Base-by-base conservation (phyloP, 345 rosid genomes). In the Isatis tinctoria region DNA sequence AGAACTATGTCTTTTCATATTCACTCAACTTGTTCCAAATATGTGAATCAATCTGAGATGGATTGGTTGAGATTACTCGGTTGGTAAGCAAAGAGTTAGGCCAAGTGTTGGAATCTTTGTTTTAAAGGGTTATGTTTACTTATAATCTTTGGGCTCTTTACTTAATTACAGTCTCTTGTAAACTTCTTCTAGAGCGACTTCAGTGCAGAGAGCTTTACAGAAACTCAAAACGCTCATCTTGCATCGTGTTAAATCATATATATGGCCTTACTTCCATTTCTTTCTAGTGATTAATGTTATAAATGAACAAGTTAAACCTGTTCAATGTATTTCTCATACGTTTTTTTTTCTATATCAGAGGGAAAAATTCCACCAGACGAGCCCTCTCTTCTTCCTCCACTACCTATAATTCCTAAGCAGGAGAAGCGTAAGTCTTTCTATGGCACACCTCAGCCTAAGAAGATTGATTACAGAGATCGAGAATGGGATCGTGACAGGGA, bases 401-500 rank as follows among this genome's bases (percentile, higher is more conserved):
- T 86, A 60, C 92, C 96, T 28, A 84, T 92, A 73, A 81, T 90
- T 47, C 95, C 92, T 11, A 95, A 90, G 78, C 65, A 58, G 51
- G 99, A 95, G 48, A 95, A 89, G 64, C 99, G 99, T 41, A 95
- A 71, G 78, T 12, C 60, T 28, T 11, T 81, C 67, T 86, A 79
- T 65, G 87, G 74, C 74, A 89, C 97, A 79, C 96, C 93, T 71
- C 96, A 86, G 72, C 73, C 93, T 24, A 95, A 87, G 83, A 92
- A 93, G 83, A 71, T 79, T 37, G 97, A 92, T 40, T 87, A 78
- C 65, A 85, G 90, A 82, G 96, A 90, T 53, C 82, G 95, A 82
- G 96, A 93, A 32, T 86, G 96, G 93, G 97, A 93, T 64, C 85
- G 96, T 62, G 98, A 88, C 48, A 87, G 89, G 79, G 99, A 92